Evolutionary conservation across 192 early-diverging fungal genomes (phyloP).

Genomic region (Allomyces javanicus): DNA sequence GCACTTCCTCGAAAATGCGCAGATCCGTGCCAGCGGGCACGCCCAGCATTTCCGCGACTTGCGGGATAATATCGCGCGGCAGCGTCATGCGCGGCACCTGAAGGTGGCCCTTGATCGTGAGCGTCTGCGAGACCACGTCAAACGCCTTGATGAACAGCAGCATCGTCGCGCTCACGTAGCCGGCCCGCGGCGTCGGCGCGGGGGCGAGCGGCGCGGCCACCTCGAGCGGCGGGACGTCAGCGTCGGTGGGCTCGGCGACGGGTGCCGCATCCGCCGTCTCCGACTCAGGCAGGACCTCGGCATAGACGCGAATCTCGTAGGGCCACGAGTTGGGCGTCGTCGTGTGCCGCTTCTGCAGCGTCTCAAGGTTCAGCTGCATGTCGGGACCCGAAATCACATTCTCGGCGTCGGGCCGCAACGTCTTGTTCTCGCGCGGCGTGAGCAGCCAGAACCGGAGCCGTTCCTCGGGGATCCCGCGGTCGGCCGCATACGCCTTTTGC

Average conservation of each 20-base stretch:
- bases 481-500: conserved; percentile 6
- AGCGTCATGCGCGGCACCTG: not conserved
- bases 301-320: conserved; percentile 24
- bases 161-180: conserved; percentile 29
- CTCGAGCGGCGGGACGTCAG: conserved; percentile 29
- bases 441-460: conserved; percentile 68
- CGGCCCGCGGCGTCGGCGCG: conserved; percentile 13
- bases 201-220: not conserved
- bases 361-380: conserved; percentile 1
- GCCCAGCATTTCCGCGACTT: not conserved
- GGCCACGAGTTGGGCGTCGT: not conserved
- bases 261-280: conserved; percentile 18
- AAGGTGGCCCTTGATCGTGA: not conserved
- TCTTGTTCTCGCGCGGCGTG: conserved; percentile 77
- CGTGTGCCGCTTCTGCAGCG: not conserved
- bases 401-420: conserved; percentile 53
- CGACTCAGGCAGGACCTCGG: conserved; percentile 23
- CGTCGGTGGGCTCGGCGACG: conserved; percentile 31
- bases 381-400: conserved; percentile 11
- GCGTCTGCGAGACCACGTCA: conserved; percentile 21
- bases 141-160: conserved; percentile 27
- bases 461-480: conserved; percentile 20
- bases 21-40: conserved; percentile 1
- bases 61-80: conserved; percentile 1
- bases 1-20: conserved; percentile 59